Percentiles rank a stretch among this genome's conserved stretches.
Evolutionary conservation across 2,329 filamentous ascomycete genomes (phyloP).

Genomic region (Immersiporthe knoxdaviesiana): DNA sequence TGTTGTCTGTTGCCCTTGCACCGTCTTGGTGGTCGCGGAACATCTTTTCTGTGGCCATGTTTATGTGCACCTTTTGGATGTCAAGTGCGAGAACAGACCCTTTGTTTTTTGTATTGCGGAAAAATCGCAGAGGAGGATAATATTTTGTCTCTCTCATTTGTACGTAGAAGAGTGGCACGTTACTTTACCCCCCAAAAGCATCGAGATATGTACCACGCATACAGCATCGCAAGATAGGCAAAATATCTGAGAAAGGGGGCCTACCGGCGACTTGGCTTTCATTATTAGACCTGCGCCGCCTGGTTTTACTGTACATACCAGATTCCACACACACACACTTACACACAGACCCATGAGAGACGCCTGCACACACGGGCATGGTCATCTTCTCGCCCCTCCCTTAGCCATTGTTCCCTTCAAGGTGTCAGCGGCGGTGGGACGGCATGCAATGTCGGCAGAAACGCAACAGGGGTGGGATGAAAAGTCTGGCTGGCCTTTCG

Average conservation of each 20-base stretch:
- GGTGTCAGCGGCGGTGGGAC: background rate
- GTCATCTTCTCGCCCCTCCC: background rate
- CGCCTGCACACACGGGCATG: background rate
- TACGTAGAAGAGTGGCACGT: constrained; percentile 5
- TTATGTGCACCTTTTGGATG: background rate
- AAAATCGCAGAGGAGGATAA: no score
- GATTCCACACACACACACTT: background rate
- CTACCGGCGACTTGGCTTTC: background rate
- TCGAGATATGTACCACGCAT: background rate
- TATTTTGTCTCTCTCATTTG: no score
- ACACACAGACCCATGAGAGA: background rate
- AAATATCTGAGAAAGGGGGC: background rate
- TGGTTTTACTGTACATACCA: no score
- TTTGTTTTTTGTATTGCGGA: no score
- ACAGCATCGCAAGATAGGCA: background rate
- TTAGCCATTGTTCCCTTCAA: background rate
- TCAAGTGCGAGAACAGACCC: background rate
- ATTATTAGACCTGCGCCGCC: background rate
- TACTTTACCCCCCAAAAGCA: background rate
- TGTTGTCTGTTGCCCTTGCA: background rate
- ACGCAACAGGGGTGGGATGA: background rate
- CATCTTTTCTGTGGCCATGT: constrained; percentile 14
- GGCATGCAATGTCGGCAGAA: background rate
- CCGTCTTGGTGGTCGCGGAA: constrained; percentile 5
- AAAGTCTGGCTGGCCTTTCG: background rate